Evolutionary conservation across 768 basidiomycete genomes (phyloP).

Genomic region (Daedalea quercina): DNA sequence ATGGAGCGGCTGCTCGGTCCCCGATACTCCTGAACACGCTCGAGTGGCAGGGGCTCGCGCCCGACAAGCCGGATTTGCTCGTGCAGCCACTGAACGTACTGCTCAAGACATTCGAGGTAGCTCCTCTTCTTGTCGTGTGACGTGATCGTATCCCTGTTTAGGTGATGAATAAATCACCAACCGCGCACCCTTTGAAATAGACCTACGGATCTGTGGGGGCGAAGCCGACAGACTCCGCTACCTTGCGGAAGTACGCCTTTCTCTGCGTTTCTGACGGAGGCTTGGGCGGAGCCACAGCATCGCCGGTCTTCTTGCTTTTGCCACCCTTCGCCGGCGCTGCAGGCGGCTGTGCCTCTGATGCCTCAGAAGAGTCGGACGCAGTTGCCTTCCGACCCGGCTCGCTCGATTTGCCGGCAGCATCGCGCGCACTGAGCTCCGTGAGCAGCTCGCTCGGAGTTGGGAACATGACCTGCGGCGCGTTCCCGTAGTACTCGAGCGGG

Average conservation of each 20-base stretch:
- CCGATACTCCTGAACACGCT: conserved; percentile 32
- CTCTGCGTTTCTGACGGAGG: conserved; percentile 40
- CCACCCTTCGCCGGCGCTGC: neutral
- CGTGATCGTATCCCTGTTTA: conserved; percentile 57
- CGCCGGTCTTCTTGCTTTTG: neutral
- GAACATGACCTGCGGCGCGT: conserved; percentile 30
- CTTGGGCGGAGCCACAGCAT: conserved; percentile 8
- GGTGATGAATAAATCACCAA: neutral
- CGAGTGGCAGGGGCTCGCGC: conserved; percentile 32
- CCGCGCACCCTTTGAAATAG: neutral
- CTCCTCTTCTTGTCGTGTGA: conserved; percentile 74
- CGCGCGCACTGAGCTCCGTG: conserved; percentile 31
- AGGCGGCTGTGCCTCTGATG: neutral
- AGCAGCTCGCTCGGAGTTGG: conserved; percentile 64
- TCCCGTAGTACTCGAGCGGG: conserved; percentile 13
- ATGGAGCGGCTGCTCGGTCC: conserved; percentile 64
- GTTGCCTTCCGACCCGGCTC: neutral
- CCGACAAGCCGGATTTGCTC: conserved; percentile 45
- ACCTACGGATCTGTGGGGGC: conserved; percentile 57
- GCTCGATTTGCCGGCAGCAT: neutral
- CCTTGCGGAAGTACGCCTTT: conserved; percentile 50
- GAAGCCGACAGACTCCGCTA: conserved; percentile 51
- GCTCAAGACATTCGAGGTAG: conserved; percentile 68
- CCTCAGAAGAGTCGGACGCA: neutral
- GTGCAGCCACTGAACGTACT: conserved; percentile 59